Base-by-base conservation (phyloP, 306 rosid species). In the Gillenia trifoliata region DNA sequence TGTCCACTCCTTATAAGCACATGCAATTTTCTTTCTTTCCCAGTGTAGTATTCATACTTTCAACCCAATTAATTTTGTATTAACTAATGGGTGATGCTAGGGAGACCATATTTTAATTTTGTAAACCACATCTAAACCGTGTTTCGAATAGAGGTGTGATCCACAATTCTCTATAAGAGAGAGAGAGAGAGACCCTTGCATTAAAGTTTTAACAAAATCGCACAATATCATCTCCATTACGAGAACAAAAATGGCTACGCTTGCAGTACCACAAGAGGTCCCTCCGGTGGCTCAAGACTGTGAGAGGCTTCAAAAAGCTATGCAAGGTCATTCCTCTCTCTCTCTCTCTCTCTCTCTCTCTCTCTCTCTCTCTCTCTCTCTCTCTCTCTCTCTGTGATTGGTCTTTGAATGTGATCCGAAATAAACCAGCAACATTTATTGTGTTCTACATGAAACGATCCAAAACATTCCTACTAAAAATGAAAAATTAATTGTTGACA, bases 271-370 rank as follows among this genome's bases (percentile, higher is more conserved):
- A 11, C 34, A 61, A 59, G 65, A 65, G 52, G 57, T 84, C 65
- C 84, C 84, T 70, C 41, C 80, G 2, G 80, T 38, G 20, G 59
- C 71, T 4, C 78, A 80, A 59, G 87, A 80, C 55, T 80, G 41
- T 59, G 80, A 80, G 49, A 59, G 28, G 26, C 84, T 80, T 55
- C 77, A 41, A 15, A 77, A 38, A n/a, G 80, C 87, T 31, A 64
- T 84, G 20, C 55, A 45, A 80, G 84, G 84, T 80, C n/a, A n/a
- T n/a, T n/a, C n/a, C 50, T 31, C 0, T 49, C 22, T 59, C 22
- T 36, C 54, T 69, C 49, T 54, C 4, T 29, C 41, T 59, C 47
- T 76, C 23, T 41, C 43, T 34, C 33, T 6, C 68, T 30, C 19
- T 29, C 41, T 8, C 5, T 38, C 57, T 12, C 43, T 19, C 33